Base-by-base conservation (phyloP, 2,329 filamentous ascomycete genomes). In the Ophiostoma sp. region DNA sequence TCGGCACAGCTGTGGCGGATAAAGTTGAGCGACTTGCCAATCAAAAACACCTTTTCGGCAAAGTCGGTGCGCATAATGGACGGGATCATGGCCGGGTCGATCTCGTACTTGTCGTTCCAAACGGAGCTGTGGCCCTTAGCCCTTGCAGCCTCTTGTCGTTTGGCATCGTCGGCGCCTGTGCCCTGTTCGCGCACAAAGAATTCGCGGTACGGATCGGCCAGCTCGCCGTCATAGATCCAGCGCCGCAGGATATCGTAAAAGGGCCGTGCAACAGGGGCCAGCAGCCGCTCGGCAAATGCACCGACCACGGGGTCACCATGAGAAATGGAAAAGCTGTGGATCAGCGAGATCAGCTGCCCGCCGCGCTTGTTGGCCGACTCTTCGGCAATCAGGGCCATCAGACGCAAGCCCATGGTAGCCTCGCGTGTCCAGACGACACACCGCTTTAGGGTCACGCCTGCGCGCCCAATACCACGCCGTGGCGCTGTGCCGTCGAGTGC, bases 211-310 rank as follows among this genome's bases (percentile, higher is more conserved):
- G 97, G 96, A 81, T 99, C 96, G n/a, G 93, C 94, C 17, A 99
- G 87, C 84, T 99, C 97, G 75, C 96, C 96, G 79, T 99, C 95
- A 79, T 99, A 99, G 69, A 99, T 97, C 96, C 96, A 99, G 78
- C 94, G 92, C 72, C 94, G 90, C 71, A 99, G 86, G 85, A 99
- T 98, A 78, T 97, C 93, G 81, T 99, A 99, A 80, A 99, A 99
- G 0, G 97, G 97, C 19, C 93, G 88, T 1, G 96, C 98, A 71
- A 99, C 93, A 78, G 95, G 93, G 6, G 88, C 87, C 6, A 99
- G 87, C 36, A 99, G 86, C 31, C 95, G 90, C 81, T 98, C 95
- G 0, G 96, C 96, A 83, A 98, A 98, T 0, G 91, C 91, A 75
- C 93, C 93, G 33, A 99, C 96, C 76, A 98, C 95, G 0, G 96